Base-by-base conservation (phyloP, 192 early-diverging fungal species). In the Spinellus fusiger region DNA sequence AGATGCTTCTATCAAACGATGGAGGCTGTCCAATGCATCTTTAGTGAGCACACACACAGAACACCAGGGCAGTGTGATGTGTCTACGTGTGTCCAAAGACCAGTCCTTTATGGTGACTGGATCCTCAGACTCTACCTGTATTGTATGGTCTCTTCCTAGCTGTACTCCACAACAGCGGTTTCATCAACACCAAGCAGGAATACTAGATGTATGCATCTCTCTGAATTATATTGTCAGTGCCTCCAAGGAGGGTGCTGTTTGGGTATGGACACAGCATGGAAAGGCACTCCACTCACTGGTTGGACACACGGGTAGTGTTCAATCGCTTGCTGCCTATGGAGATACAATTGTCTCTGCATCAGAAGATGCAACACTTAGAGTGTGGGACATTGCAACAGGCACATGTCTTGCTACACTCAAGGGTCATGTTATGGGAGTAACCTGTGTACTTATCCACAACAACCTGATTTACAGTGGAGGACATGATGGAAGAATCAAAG, bases 301-400 rank as follows among this genome's bases (percentile, higher is more conserved):
- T 18, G 95, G 94, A 31, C 96, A 99, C 64, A 82, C 84, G 10
- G 95, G 93, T 12, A 93, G 95, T 2, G 96, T 99, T 15, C 98
- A 99, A 66, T 92, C 94, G 5, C 79, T 99, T 5, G 89, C 95
- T 66, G 65, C 95, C 34, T 56, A 84, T 33, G 86, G 77, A 31
- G 62, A 79, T 52, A 81, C 76, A 31, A 76, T 97, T 6, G 93
- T 87, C 4, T 92, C 90, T 10, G 93, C 96, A 1, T 90, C 88
- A 0, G 93, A 92, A 22, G 95, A 93, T 59, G 77, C 81, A 8
- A 73, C 88, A 47, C 78, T 93, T 64, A 92, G 90, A 55, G 69
- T 93, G 49, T 93, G 91, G 91, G 80, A 91, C 68, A 71, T 80
- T 18, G 69, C 75, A 7, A 87, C 84, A 0, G 89, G 89, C 40